phyloP scores from a whole-genome alignment of 2,329 filamentous ascomycete species.

The Thermomyces lanuginosus region DNA sequence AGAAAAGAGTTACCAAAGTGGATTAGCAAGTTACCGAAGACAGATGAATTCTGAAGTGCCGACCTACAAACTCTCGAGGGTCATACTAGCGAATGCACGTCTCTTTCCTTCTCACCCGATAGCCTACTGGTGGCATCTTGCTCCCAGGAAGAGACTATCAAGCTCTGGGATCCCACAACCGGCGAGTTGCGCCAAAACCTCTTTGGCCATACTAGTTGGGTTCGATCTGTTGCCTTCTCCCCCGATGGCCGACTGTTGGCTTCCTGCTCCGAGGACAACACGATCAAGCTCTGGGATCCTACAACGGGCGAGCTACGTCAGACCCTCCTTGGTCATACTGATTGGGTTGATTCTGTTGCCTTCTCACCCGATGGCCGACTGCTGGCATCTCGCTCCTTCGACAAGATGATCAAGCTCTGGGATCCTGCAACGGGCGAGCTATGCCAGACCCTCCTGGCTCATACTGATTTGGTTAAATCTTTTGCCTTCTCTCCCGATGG shows the following conservation, averaged over 20 bases:
- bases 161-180: conserved; percentile 8
- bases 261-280: conserved; percentile 8
- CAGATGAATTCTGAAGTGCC: conserved; percentile 8
- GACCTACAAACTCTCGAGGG: conserved; percentile 13
- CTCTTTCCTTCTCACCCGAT: conserved; percentile 6
- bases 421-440: conserved; percentile 6
- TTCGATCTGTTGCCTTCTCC: conserved; percentile 9
- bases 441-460: conserved; percentile 6
- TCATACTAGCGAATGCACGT: conserved; percentile 11
- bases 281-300: conserved; percentile 9
- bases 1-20: conserved; percentile 7
- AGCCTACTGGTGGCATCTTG: conserved; percentile 9
- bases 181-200: conserved; percentile 4
- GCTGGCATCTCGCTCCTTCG: conserved; percentile 9
- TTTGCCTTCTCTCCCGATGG: conserved; percentile 11
- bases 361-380: conserved; percentile 14
- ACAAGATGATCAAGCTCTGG: conserved; percentile 8
- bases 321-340: conserved; percentile 10
- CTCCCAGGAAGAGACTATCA: conserved; percentile 6
- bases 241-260: conserved; percentile 9
- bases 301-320: conserved; percentile 7
- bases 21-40: conserved; percentile 6
- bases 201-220: conserved; percentile 7
- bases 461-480: conserved; percentile 4
- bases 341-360: conserved; percentile 8